These are phyloP conservation scores for Herpotrichia juniperi DNA, from an alignment of 2,329 filamentous ascomycete species.

Conservation along the genomic window DNA sequence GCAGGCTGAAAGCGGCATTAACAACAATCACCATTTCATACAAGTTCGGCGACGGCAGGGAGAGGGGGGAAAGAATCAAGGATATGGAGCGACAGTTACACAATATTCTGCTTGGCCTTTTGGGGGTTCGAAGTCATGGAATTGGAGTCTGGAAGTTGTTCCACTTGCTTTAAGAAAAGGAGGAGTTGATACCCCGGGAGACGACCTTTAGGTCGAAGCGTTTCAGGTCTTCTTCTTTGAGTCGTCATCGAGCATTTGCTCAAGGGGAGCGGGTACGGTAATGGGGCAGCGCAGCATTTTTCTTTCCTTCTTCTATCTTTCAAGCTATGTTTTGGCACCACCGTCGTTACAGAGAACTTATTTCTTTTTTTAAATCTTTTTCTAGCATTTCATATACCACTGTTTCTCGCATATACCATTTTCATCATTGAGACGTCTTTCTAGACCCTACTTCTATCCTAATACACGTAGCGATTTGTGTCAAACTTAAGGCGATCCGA, in stretches of 20 bases:
- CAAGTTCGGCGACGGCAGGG: conserved; percentile 9
- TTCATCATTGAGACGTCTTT: conserved; percentile 14
- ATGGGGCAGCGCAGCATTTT: background rate
- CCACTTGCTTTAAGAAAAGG: conserved; percentile 12
- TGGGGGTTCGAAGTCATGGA: conserved; percentile 21
- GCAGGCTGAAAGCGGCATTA: conserved; percentile 8
- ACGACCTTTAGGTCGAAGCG: conserved; percentile 9
- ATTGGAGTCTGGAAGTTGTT: conserved; percentile 8
- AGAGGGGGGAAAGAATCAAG: conserved; percentile 9
- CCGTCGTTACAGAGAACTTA: conserved; percentile 20
- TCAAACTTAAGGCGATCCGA: background rate
- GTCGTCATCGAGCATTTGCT: background rate
- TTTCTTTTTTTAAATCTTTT: conserved; percentile 8
- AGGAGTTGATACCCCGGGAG: conserved; percentile 31
- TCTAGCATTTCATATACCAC: conserved; percentile 10
- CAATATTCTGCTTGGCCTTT: conserved; percentile 13
- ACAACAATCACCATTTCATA: conserved; percentile 15
- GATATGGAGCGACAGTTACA: conserved; percentile 15
- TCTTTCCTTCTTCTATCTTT: conserved; percentile 7
- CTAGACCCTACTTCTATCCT: conserved; percentile 10
- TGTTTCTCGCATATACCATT: conserved; percentile 9
- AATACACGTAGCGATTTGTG: conserved; percentile 12
- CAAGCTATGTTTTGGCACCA: conserved; percentile 10
- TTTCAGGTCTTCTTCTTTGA: conserved; percentile 6
- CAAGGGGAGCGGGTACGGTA: background rate